Percentiles rank a stretch among this genome's conserved stretches.
These are phyloP conservation scores for Suillus cothurnatus DNA, from an alignment of 768 basidiomycete species.

Conservation along the genomic window DNA sequence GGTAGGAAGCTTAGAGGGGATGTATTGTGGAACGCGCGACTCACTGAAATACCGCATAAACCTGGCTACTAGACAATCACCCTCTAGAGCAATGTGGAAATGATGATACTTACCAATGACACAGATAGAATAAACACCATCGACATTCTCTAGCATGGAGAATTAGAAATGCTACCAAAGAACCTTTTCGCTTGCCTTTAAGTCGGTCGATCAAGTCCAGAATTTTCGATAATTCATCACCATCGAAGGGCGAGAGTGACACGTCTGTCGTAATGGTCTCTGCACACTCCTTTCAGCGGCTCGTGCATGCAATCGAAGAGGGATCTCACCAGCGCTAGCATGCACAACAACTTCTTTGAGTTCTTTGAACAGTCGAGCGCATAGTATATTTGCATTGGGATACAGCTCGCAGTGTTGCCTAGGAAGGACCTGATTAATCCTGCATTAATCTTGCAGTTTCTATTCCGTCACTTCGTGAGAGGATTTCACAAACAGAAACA, in stretches of 20 bases:
- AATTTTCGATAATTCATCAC: constrained; percentile 10
- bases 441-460: not conserved
- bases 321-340: constrained; percentile 22
- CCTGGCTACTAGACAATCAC: constrained; percentile 32
- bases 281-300: constrained; percentile 21
- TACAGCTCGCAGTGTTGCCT: constrained; percentile 14
- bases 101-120: constrained; percentile 1
- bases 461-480: not conserved
- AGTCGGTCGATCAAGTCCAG: constrained; percentile 11
- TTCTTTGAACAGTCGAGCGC: not conserved
- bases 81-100: not conserved
- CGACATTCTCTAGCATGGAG: not conserved
- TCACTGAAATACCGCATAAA: constrained; percentile 47
- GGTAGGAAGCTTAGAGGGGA: not conserved
- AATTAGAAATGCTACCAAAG: not conserved
- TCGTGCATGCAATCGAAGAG: not conserved
- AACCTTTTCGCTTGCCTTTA: constrained; percentile 3
- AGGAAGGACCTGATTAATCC: not conserved
- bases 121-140: constrained; percentile 4
- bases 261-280: constrained; percentile 10
- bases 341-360: constrained; percentile 10
- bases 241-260: constrained; percentile 14
- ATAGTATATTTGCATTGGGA: constrained; percentile 1
- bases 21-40: constrained; percentile 6
- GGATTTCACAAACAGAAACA: not conserved